phyloP scores from a whole-genome alignment of 1,139 yeast species.

The Keqinozyma sinolaborantium region DNA sequence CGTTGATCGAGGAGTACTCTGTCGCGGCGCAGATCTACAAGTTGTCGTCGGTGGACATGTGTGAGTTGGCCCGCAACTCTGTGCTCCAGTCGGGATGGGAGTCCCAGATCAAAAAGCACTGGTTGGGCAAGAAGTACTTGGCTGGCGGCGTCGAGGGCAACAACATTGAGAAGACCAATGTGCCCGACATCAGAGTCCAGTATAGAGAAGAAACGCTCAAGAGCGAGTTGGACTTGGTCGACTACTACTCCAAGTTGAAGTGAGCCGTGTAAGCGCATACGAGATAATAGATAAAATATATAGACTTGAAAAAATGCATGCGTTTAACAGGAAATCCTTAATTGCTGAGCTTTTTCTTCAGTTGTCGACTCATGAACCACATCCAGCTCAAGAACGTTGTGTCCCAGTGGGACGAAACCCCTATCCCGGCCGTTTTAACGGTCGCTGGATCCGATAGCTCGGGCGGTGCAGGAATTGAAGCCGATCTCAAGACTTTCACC shows the following conservation, averaged over 20 bases:
- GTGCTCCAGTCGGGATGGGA: constrained; percentile 95
- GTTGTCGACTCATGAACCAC: not conserved
- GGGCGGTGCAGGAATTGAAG: constrained; percentile 96
- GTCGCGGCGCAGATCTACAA: constrained; percentile 98
- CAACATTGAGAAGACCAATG: constrained; percentile 90
- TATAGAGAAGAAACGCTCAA: constrained; percentile 78
- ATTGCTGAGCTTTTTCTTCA: not conserved
- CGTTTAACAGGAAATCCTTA: not conserved
- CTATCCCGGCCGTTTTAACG: constrained; percentile 48
- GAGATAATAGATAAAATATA: not conserved
- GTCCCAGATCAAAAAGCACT: constrained; percentile 74
- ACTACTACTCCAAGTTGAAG: constrained; percentile 45
- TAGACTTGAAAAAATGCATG: not conserved
- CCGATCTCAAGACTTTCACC: constrained; percentile 80
- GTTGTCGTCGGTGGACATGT: constrained; percentile 91
- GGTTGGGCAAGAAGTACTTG: constrained; percentile 79
- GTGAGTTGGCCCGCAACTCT: constrained; percentile 85
- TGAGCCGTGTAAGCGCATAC: constrained; percentile 5
- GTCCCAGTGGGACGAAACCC: not conserved
- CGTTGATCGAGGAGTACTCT: constrained; percentile 95
- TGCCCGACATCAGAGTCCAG: constrained; percentile 80
- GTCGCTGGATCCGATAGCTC: constrained; percentile 86
- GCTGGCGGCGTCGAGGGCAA: constrained; percentile 71
- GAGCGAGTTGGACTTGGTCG: constrained; percentile 72
- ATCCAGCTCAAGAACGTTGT: not conserved